phyloP scores from a whole-genome alignment of 176 grass and related monocot genomes.

The Aegilops tauschii region DNA sequence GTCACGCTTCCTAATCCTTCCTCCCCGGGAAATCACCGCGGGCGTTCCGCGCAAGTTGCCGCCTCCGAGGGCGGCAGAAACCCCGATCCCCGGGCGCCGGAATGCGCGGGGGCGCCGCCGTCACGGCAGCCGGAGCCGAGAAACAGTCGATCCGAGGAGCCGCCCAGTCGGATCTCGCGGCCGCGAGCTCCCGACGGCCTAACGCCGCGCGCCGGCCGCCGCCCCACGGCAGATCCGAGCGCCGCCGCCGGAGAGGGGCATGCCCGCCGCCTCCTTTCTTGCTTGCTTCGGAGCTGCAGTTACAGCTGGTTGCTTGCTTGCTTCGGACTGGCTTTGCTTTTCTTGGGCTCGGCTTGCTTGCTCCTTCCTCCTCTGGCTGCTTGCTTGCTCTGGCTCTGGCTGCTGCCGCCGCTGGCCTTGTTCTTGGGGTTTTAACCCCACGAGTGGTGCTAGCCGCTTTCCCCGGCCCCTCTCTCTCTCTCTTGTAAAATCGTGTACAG shows the following conservation, averaged over 20 bases:
- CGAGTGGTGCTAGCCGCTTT: conserved; percentile 44
- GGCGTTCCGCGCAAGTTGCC: neutral
- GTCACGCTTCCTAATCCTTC: neutral
- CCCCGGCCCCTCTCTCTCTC: neutral
- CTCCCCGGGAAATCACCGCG: conserved; percentile 1
- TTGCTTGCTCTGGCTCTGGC: neutral
- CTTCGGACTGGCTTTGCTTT: neutral
- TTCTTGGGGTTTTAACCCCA: conserved; percentile 86
- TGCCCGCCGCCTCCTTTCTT: neutral
- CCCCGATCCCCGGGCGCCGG: conserved; percentile 18
- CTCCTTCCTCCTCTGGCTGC: neutral
- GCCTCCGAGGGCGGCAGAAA: neutral
- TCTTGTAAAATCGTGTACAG: neutral
- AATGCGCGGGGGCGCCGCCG: conserved; percentile 30
- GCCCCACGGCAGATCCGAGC: conserved; percentile 41
- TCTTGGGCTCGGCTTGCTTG: neutral
- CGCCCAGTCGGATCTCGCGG: conserved; percentile 36
- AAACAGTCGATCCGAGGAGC: conserved; percentile 16
- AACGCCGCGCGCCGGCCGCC: conserved; percentile 17
- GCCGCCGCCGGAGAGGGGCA: conserved; percentile 28
- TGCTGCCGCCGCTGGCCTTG: conserved; percentile 17
- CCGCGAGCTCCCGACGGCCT: neutral
- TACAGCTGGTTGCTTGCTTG: neutral
- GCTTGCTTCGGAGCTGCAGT: neutral
- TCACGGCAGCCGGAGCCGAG: neutral